phyloP scores from a whole-genome alignment of 805 yeast species.

The Blastobotrys attinorum region DNA sequence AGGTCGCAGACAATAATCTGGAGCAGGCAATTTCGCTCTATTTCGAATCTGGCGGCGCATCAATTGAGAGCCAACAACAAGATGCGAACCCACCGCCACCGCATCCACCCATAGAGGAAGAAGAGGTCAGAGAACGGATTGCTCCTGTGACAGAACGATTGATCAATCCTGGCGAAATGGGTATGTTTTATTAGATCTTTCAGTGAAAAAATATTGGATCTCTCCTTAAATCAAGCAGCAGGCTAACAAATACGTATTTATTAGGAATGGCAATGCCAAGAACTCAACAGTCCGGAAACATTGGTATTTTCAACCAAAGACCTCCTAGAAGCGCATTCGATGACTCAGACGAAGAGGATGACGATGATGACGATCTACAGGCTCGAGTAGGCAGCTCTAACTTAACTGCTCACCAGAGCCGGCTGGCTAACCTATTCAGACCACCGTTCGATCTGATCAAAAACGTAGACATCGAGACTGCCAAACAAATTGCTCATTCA shows the following conservation, averaged over 20 bases:
- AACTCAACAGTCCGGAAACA: too few species aligned
- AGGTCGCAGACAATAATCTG: conserved; percentile 66
- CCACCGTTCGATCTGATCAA: conserved; percentile 92
- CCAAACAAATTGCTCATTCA: conserved; percentile 57
- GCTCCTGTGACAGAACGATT: conserved; percentile 72
- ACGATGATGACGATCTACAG: conserved; percentile 21
- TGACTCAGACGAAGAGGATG: conserved; percentile 29
- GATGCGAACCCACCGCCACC: conserved; percentile 16
- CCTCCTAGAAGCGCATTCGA: conserved; percentile 17
- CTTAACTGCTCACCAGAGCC: conserved; percentile 46
- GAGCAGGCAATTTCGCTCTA: conserved; percentile 80
- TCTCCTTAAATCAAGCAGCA: not conserved
- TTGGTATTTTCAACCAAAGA: conserved; percentile 48
- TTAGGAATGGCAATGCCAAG: too few species aligned
- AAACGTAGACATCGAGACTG: conserved; percentile 59
- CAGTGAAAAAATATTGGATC: not conserved
- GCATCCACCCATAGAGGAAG: conserved; percentile 22
- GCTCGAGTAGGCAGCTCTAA: conserved; percentile 25
- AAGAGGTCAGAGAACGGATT: conserved; percentile 66
- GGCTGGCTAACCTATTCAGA: conserved; percentile 74
- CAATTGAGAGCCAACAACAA: conserved; percentile 26
- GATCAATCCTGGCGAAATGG: conserved; percentile 34
- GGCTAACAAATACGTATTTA: too few species aligned
- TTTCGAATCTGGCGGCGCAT: conserved; percentile 49
- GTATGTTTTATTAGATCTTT: too few species aligned